These are phyloP conservation scores for Fimicolochytrium jonesii DNA, from an alignment of 192 early-diverging fungal species.

Conservation along the genomic window DNA sequence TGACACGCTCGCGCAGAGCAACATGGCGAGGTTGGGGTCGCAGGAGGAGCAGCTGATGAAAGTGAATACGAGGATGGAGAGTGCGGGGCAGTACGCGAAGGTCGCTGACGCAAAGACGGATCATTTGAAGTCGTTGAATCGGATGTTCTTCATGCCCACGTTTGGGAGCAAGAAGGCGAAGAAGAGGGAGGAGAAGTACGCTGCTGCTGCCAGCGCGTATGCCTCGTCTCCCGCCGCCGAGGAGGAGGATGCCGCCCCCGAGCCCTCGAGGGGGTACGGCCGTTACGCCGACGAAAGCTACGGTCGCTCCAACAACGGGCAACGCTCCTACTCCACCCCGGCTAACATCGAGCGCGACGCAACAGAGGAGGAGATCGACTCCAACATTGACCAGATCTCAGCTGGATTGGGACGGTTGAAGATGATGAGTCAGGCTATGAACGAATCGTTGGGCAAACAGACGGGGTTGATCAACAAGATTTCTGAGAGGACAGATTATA, in stretches of 20 bases:
- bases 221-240: conserved; percentile 12
- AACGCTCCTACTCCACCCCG: conserved; percentile 39
- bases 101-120: conserved; percentile 42
- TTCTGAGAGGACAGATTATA: conserved; percentile 27
- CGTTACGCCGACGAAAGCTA: background rate
- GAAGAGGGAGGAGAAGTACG: conserved; percentile 29
- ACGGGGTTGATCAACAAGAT: conserved; percentile 27
- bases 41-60: conserved; percentile 47
- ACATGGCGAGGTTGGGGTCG: conserved; percentile 29
- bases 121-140: conserved; percentile 49
- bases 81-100: conserved; percentile 37
- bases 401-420: conserved; percentile 35
- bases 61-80: conserved; percentile 37
- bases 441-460: conserved; percentile 42
- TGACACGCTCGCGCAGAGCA: conserved; percentile 25
- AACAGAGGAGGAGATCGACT: conserved; percentile 51
- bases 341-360: conserved; percentile 43
- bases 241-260: conserved; percentile 1
- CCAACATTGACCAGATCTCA: conserved; percentile 47
- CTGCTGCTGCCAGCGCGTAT: background rate
- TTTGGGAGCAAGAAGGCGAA: conserved; percentile 47
- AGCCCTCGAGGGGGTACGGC: background rate
- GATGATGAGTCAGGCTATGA: conserved; percentile 51
- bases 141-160: conserved; percentile 48
- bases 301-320: background rate